phyloP scores from a whole-genome alignment of 768 basidiomycete genomes.

The Coprinopsis strossmayeri region DNA sequence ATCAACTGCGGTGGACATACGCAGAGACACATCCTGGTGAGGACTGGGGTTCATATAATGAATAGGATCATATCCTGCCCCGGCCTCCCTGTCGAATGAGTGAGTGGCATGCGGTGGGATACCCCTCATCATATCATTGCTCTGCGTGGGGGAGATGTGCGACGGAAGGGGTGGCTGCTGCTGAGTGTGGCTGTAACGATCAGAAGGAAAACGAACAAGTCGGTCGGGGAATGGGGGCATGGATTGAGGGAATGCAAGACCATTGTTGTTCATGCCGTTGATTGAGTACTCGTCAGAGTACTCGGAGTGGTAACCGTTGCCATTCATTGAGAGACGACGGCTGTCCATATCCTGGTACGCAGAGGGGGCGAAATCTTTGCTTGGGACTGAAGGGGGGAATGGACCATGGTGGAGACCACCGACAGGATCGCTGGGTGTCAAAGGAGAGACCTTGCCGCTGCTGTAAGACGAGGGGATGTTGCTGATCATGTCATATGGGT shows the following conservation, averaged over 20 bases:
- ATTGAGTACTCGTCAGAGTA: slow-evolving; percentile 61
- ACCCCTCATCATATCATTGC: slow-evolving; percentile 54
- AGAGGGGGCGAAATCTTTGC: slow-evolving; percentile 55
- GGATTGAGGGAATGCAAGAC: slow-evolving; percentile 40
- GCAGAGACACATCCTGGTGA: slow-evolving; percentile 50
- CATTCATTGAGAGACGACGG: slow-evolving; percentile 26
- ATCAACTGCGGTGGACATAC: slow-evolving; percentile 52
- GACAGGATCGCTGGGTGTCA: slow-evolving; percentile 64
- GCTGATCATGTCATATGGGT: slow-evolving; percentile 61
- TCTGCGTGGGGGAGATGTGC: slow-evolving; percentile 44
- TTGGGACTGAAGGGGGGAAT: slow-evolving; percentile 39
- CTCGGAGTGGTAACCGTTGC: slow-evolving; percentile 47
- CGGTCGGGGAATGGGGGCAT: slow-evolving; percentile 59
- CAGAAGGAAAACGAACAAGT: slow-evolving; percentile 47
- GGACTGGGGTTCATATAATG: slow-evolving; percentile 48
- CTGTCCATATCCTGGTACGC: slow-evolving; percentile 57
- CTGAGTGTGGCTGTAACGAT: slow-evolving; percentile 45
- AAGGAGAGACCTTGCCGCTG: slow-evolving; percentile 71
- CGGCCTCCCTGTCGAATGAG: slow-evolving; percentile 42
- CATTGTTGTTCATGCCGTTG: slow-evolving; percentile 36
- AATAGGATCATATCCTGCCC: slow-evolving; percentile 53
- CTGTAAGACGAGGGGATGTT: slow-evolving; percentile 58
- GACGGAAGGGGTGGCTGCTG: slow-evolving; percentile 32
- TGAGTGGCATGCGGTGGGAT: slow-evolving; percentile 70
- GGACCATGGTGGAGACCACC: slow-evolving; percentile 49